Evolutionary conservation across 1,139 yeast genomes (phyloP).

Genomic region (Arxiozyma heterogenica): DNA sequence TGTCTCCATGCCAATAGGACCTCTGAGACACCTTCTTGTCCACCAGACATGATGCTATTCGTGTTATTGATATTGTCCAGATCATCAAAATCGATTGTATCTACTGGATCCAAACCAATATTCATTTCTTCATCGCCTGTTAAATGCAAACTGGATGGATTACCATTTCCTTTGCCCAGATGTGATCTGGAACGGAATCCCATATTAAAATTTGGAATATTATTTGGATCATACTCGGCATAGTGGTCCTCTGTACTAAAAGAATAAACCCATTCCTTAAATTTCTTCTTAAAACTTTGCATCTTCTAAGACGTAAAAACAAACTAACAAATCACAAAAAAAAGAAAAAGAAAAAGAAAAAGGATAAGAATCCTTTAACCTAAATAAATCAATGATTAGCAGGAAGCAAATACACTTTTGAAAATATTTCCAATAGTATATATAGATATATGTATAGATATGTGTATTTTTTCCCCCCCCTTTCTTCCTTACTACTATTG

Average conservation of each 20-base stretch:
- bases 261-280: constrained; percentile 53
- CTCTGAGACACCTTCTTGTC: constrained; percentile 50
- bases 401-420: too few species aligned
- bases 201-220: constrained; percentile 23
- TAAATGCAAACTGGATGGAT: constrained; percentile 12
- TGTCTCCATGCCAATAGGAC: constrained; percentile 61
- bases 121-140: constrained; percentile 17
- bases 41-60: background rate
- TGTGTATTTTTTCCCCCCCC: too few species aligned
- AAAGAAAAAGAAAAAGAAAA: too few species aligned
- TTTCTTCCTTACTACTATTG: too few species aligned
- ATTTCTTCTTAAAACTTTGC: constrained; percentile 33
- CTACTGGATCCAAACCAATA: constrained; percentile 11
- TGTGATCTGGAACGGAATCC: constrained; percentile 16
- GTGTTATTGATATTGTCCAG: constrained; percentile 19
- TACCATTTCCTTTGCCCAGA: constrained; percentile 6
- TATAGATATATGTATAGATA: too few species aligned
- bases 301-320: constrained; percentile 6
- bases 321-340: too few species aligned
- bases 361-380: too few species aligned
- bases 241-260: constrained; percentile 59
- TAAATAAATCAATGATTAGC: too few species aligned
- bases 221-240: constrained; percentile 52
- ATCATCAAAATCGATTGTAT: constrained; percentile 15
- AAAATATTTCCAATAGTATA: too few species aligned